Percentiles rank a stretch among this genome's conserved stretches.
These are phyloP conservation scores for Linaria vulgaris DNA, from an alignment of 257 asterid genomes.

Conservation along the genomic window DNA sequence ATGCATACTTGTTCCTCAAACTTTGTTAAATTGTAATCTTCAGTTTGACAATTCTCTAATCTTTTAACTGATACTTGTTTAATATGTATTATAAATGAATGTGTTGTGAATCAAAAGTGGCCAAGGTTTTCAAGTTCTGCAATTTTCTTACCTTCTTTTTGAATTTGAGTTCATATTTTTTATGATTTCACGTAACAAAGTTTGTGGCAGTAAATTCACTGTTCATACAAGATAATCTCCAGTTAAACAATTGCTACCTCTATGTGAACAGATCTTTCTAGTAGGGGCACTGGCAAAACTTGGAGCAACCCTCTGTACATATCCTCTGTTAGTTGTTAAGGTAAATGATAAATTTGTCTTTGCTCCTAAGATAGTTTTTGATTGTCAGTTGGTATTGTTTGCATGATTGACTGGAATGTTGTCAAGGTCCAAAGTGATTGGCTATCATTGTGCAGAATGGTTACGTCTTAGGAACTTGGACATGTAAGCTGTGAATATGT, in stretches of 20 bases:
- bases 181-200: no score
- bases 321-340: slow-evolving; percentile 91
- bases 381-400: slow-evolving; percentile 8
- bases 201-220: no score
- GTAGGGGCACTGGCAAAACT: slow-evolving; percentile 90
- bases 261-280: slow-evolving; percentile 51
- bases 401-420: background rate
- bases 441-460: background rate
- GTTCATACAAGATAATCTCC: background rate
- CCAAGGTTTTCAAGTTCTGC: background rate
- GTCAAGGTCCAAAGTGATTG: slow-evolving; percentile 12
- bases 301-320: slow-evolving; percentile 88
- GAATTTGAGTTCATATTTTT: no score
- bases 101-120: background rate
- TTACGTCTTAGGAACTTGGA: background rate
- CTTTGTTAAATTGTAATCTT: background rate
- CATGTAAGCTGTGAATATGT: background rate
- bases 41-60: background rate
- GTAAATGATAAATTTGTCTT: slow-evolving; percentile 31
- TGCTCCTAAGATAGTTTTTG: background rate
- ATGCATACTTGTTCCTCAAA: background rate
- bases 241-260: slow-evolving; percentile 12
- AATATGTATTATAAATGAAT: background rate
- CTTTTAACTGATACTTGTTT: background rate
- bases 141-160: slow-evolving; percentile 19